Evolutionary conservation across 306 rosid species (phyloP).

Genomic region (Sesbania bispinosa): DNA sequence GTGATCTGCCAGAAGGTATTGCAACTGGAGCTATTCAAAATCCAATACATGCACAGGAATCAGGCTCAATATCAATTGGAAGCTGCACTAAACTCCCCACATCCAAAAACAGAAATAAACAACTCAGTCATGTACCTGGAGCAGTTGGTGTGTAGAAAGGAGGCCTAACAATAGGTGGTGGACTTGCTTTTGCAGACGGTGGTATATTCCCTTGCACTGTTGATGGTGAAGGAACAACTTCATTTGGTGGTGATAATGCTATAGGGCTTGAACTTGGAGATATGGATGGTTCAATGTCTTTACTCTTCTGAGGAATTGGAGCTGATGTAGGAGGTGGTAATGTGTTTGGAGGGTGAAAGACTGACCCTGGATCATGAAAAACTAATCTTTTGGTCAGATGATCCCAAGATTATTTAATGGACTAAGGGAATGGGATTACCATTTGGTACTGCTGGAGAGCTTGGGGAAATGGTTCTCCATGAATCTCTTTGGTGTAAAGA

Average conservation of each 20-base stretch:
- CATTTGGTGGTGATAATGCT: constrained; percentile 34
- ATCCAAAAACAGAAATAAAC: not conserved
- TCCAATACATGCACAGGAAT: not conserved
- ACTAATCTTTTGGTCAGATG: not conserved
- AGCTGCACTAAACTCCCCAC: not conserved
- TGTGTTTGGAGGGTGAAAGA: constrained; percentile 34
- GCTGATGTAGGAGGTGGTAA: constrained; percentile 40
- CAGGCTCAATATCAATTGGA: constrained; percentile 11
- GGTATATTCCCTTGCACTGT: constrained; percentile 37
- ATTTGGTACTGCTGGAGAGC: constrained; percentile 37
- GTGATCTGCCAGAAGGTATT: constrained; percentile 32
- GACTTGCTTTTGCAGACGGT: constrained; percentile 12
- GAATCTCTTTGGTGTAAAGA: constrained; percentile 26
- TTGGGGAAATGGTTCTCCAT: constrained; percentile 37
- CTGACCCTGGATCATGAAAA: constrained; percentile 44
- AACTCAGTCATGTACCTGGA: constrained; percentile 43
- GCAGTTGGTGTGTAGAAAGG: constrained; percentile 35
- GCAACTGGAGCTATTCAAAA: constrained; percentile 39
- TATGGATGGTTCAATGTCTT: constrained; percentile 33
- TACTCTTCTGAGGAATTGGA: constrained; percentile 32
- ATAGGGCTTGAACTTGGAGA: constrained; percentile 47
- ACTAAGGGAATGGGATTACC: constrained; percentile 37
- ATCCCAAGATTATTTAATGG: not conserved
- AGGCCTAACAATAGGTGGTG: constrained; percentile 30
- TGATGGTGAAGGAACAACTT: constrained; percentile 44